Evolutionary conservation across 768 basidiomycete genomes (phyloP), one percentile per base, ranked within the genome.

Genomic region (Boletus rufocinnamomeus): DNA sequence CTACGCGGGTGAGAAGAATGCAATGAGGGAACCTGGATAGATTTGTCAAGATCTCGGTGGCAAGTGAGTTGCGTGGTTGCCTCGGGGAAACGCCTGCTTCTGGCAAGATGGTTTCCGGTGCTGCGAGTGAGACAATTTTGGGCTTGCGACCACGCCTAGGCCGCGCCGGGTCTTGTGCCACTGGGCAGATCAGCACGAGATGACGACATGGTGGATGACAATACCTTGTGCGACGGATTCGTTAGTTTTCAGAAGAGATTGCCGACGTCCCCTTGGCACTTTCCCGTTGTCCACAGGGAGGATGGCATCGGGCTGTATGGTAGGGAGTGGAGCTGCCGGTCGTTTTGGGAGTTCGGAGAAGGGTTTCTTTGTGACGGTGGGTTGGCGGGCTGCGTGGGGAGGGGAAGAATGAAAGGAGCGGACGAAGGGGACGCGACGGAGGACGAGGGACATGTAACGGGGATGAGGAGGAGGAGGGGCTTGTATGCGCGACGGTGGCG

Each of bases 1-100:
- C 95, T 13, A 98, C 94, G 53, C 93, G 84, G 9, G 95, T 98
- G 19, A 98, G 80, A 27, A 98, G 78, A 30, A 97, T 80, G 68
- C 94, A 95, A 65, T 95, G 90, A 23, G 95, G 90, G 68, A 93
- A 97, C 48, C 76, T 83, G 41, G 78, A 75, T 21, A 90, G 78
- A 67, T 97, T 93, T 27, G 81, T 73, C 61, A 83, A 78, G 34
- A 98, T 87, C 62, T 86, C 87, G 45, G 70, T 79, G 3, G 92
- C 88, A 23, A 96, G 80, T 48, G 80, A 73, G 27, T 79, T 84
- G 41, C 69, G 74, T 2, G 81, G 76, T 50, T 61, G 71, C 46
- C 50, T 73, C 35, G 40, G 54, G 11, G 50, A 28, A 21, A 28
- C 19, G 28, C n/a, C 14, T 40, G 48, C 37, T 25, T 54, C 54